A percentile compares a stretch with the other conserved stretches of the same genome.
Evolutionary conservation across 148 eudicot genomes (phyloP).

Genomic region (Tetragonia tetragonoides): DNA sequence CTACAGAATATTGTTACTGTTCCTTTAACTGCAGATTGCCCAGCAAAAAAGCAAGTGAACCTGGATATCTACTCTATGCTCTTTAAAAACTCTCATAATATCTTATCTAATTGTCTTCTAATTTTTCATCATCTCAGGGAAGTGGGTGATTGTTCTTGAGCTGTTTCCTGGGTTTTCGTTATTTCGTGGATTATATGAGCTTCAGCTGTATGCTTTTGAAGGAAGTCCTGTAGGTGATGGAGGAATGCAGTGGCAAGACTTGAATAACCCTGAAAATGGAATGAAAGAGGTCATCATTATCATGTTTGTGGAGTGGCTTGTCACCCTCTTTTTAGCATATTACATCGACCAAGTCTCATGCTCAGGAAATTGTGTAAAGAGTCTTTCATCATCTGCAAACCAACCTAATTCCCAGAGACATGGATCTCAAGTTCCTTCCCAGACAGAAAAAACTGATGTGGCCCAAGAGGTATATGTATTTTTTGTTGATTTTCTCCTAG

Average conservation of each 20-base stretch:
- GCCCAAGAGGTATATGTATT: slow-evolving; percentile 46
- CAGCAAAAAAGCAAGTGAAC: no score
- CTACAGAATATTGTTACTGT: neutral
- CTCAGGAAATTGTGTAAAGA: slow-evolving; percentile 50
- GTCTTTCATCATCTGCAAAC: slow-evolving; percentile 31
- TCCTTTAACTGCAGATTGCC: no score
- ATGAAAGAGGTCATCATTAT: slow-evolving; percentile 54
- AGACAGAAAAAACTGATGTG: slow-evolving; percentile 67
- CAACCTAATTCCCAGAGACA: slow-evolving; percentile 44
- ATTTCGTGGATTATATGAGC: slow-evolving; percentile 54
- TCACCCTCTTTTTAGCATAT: slow-evolving; percentile 51
- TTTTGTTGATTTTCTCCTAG: neutral
- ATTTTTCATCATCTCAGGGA: slow-evolving; percentile 31
- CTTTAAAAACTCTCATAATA: no score
- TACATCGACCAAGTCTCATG: slow-evolving; percentile 50
- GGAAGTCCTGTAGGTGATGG: slow-evolving; percentile 47
- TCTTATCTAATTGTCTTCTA: no score
- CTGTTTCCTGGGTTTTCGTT: slow-evolving; percentile 72
- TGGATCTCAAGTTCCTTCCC: slow-evolving; percentile 49
- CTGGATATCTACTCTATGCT: no score
- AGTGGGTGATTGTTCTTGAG: slow-evolving; percentile 64
- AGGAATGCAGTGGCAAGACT: slow-evolving; percentile 70
- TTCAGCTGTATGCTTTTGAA: slow-evolving; percentile 45
- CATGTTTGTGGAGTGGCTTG: slow-evolving; percentile 60
- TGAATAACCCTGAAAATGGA: slow-evolving; percentile 53